Conservation (phyloP, 148 eudicot species). For the Rhododendron ferrugineum region DNA sequence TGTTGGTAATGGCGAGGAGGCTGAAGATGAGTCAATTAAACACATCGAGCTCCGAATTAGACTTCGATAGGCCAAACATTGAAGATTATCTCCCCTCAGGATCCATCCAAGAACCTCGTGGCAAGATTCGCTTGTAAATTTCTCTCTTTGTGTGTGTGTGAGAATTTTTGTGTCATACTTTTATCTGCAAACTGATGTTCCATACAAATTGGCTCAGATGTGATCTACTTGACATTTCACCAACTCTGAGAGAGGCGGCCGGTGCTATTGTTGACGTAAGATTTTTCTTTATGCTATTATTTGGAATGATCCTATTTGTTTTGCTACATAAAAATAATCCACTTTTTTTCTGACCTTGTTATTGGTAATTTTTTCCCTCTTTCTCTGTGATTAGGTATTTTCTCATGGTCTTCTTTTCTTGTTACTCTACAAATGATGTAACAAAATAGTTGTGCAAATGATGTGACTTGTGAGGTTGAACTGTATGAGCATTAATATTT, state of each 20-base stretch:
- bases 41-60: constrained; percentile 55
- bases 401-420: neutral
- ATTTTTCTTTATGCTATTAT: constrained; percentile 18
- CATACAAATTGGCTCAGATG: neutral
- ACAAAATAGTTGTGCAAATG: too few species aligned
- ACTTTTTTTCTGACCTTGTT: neutral
- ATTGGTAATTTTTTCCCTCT: neutral
- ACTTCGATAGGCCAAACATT: constrained; percentile 77
- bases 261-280: too few species aligned
- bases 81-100: constrained; percentile 83
- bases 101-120: constrained; percentile 58
- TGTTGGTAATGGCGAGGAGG: neutral
- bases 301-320: neutral
- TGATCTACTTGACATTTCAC: too few species aligned
- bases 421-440: too few species aligned
- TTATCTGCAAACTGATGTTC: neutral
- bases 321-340: neutral
- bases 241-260: too few species aligned
- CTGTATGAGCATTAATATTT: too few species aligned
- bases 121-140: constrained; percentile 66
- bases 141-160: neutral
- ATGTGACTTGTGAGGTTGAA: too few species aligned
- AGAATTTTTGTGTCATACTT: neutral
- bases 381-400: neutral
- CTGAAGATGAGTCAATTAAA: constrained; percentile 22